Evolutionary conservation across 2,329 filamentous ascomycete species (phyloP).

Genomic region (Coccinonectria pachysandricola): DNA sequence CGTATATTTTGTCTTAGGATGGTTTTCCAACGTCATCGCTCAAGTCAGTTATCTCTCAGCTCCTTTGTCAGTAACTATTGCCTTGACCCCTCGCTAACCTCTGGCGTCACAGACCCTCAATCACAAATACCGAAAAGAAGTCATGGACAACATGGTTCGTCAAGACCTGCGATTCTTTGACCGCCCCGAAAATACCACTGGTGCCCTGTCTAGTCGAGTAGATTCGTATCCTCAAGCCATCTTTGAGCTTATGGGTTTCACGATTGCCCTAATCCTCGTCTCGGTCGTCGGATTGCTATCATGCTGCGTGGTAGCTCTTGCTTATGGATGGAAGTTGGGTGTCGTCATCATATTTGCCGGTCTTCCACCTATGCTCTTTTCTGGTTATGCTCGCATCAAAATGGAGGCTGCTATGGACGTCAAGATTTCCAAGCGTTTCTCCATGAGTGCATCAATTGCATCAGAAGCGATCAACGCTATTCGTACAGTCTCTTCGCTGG

Average conservation of each 20-base stretch:
- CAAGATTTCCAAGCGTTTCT: constrained; percentile 17
- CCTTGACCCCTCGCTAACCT: too few relatives aligned
- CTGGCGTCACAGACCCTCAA: constrained; percentile 13
- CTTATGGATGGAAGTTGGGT: constrained; percentile 34
- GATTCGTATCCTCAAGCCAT: constrained; percentile 23
- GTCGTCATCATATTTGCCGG: constrained; percentile 32
- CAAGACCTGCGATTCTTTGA: constrained; percentile 30
- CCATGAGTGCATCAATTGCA: constrained; percentile 26
- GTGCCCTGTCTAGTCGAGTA: constrained; percentile 21
- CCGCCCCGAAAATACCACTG: constrained; percentile 23
- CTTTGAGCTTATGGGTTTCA: constrained; percentile 27
- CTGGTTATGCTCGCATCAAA: constrained; percentile 24
- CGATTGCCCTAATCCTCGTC: constrained; percentile 21
- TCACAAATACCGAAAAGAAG: too few relatives aligned
- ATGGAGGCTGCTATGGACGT: constrained; percentile 27
- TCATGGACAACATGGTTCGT: constrained; percentile 17
- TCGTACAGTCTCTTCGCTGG: constrained; percentile 28
- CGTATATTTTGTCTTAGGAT: constrained; percentile 21
- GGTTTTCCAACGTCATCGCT: constrained; percentile 4
- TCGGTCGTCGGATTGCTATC: constrained; percentile 22
- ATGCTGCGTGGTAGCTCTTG: constrained; percentile 29
- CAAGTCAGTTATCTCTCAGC: constrained; percentile 2
- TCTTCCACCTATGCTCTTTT: constrained; percentile 21
- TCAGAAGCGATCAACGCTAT: constrained; percentile 29
- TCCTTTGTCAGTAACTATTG: too few relatives aligned